phyloP scores from a whole-genome alignment of 2,329 filamentous ascomycete genomes.

The Venturia oleaginea region DNA sequence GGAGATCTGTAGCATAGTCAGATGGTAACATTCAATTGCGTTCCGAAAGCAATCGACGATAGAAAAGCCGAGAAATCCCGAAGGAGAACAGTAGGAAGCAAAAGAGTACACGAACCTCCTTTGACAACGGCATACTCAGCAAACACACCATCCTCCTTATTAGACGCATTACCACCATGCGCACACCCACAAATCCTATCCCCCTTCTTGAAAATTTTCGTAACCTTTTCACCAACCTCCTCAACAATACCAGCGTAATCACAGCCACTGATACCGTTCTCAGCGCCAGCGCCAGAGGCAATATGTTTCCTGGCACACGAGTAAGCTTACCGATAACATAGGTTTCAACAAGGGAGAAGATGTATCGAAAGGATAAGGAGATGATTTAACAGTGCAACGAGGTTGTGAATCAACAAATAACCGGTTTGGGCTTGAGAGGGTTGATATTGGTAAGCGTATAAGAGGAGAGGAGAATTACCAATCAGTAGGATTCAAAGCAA shows the following conservation, averaged over 20 bases:
- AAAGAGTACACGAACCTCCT: not conserved
- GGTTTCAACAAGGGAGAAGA: conserved; percentile 25
- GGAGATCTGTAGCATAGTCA: conserved; percentile 15
- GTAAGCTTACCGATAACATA: conserved; percentile 19
- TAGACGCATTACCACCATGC: conserved; percentile 7
- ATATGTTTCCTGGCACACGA: conserved; percentile 5
- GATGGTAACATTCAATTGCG: not conserved
- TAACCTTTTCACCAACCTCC: conserved; percentile 28
- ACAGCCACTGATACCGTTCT: conserved; percentile 26
- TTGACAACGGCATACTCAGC: conserved; percentile 11
- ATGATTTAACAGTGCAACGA: too few relatives aligned
- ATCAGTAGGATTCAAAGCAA: conserved; percentile 25
- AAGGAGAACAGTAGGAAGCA: not conserved
- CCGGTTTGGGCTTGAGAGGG: conserved; percentile 22
- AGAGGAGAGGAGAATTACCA: not conserved
- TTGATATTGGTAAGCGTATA: conserved; percentile 18
- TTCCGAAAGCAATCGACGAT: not conserved
- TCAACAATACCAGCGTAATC: conserved; percentile 31
- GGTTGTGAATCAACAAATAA: too few relatives aligned
- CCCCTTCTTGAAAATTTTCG: conserved; percentile 15
- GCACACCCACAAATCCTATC: conserved; percentile 10
- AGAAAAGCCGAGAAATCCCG: not conserved
- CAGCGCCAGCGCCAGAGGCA: conserved; percentile 26
- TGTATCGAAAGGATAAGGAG: conserved; percentile 16
- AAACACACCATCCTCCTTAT: conserved; percentile 10